Base-by-base conservation (phyloP, 805 yeast genomes). In the Barnettozyma sp. region DNA sequence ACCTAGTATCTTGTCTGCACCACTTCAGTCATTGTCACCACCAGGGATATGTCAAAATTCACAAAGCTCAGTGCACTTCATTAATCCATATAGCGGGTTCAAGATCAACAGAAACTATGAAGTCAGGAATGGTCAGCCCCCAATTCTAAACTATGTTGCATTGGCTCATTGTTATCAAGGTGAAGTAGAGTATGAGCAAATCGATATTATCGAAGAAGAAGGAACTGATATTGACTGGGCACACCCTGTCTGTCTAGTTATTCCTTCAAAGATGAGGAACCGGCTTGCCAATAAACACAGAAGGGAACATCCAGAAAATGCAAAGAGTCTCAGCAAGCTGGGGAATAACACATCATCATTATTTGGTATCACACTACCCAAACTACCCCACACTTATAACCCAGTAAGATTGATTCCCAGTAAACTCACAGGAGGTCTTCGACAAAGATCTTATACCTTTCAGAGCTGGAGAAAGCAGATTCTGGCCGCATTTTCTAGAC, bases 141-240 rank as follows among this genome's bases (percentile, higher is more conserved):
- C 68, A 7, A 44, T 64, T 38, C 49, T 62, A 36, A 74, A 68
- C 38, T 66, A 63, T 41, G 51, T 76, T 13, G 54, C 68, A 4
- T 42, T 78, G 13, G 59, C 69, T 0, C 76, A 68, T 44, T 79
- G 87, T 50, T 51, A 63, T 13, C 52, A 59, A 5, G 85, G 87
- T 0, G 50, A 54, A 22, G 57, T 65, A 5, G 66, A 65, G 36
- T 68, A 63, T 57, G 70, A 65, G 34, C 58, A 68, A 18, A 54
- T 54, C n/a, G n/a, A n/a, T 8, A 41, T 58, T 4, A 50, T 59
- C 21, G 50, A 63, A 2, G 54, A 53, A 3, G 55, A 62, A 2
- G 53, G 55, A 5, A 56, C 61, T 3, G 72, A 69, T 40, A 52
- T 73, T 12, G 60, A 65, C 24, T 77, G 82, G 82, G 56, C 58